Base-by-base conservation (phyloP, 805 yeast genomes). In the Yamadazyma kitorensis region DNA sequence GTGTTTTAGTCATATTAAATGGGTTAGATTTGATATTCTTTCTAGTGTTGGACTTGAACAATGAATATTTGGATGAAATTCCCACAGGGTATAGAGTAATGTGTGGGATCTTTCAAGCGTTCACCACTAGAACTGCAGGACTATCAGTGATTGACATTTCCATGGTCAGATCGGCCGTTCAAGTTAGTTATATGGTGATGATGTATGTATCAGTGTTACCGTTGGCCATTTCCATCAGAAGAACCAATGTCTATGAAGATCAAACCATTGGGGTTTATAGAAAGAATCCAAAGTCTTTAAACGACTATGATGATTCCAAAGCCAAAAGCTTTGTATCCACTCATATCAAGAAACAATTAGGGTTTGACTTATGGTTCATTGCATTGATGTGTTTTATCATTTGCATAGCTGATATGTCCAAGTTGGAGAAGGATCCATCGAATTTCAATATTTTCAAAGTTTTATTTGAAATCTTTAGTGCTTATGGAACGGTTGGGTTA, bases 151-250 rank as follows among this genome's bases (percentile, higher is more conserved):
- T 89, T 17, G 78, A 82, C 53, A 59, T 93, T 24, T 63, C 86
- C 2, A 54, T 57, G 25, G 65, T 93, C 28, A 93, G 87, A 51
- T 93, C 97, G 0, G 93, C 96, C 0, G 86, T 91, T 32, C 96
- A 88, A 57, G 95, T 93, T 18, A 80, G 93, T 48, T 93, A 93
- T 56, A 74, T 87, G 80, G 74, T 93, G 40, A 91, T 93, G 98
- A 93, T 93, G 98, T 93, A 93, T 62, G 87, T 93, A 17, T 91
- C 98, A 11, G 97, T 91, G 27, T 70, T 89, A 54, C 99, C 99
- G 1, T 67, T 93, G 48, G 98, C 99, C 20, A 93, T 93, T 44
- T 86, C 96, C 24, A 88, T 93, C 42, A 79, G 99, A 64, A 76
- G 97, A 57, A 93, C 98, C 13, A 93, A 93, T 56, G 99, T 93